Conservation (phyloP, 129 eudicot species). For the Saposhnikovia divaricata region DNA sequence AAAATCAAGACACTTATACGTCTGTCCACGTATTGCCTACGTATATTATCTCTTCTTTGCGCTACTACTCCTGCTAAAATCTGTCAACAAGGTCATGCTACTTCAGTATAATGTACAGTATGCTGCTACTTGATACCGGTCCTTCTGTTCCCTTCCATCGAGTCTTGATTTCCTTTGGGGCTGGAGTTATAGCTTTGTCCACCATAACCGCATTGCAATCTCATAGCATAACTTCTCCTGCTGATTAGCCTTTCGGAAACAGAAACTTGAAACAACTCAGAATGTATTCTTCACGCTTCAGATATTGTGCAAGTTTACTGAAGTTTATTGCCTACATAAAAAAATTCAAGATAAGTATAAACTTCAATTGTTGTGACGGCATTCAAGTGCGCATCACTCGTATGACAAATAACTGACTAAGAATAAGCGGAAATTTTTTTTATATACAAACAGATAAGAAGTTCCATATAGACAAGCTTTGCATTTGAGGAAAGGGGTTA, state of each 20-base stretch:
- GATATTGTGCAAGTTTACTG: not conserved
- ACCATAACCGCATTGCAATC: not conserved
- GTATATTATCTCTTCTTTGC: not conserved
- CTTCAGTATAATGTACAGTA: not conserved
- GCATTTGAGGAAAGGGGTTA: not conserved
- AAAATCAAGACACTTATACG: not conserved
- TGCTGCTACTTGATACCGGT: no score
- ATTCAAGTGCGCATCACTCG: not conserved
- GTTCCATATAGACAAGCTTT: not conserved
- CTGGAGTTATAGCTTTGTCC: not conserved
- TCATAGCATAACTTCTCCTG: not conserved
- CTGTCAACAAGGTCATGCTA: not conserved
- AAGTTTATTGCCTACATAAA: not conserved
- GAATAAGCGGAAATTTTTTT: not conserved
- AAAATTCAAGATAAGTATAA: not conserved
- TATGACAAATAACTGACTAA: not conserved
- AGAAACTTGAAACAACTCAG: not conserved
- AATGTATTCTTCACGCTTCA: not conserved
- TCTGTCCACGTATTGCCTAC: conserved; percentile 1
- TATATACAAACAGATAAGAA: not conserved
- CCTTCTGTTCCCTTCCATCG: no score
- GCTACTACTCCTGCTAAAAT: not conserved
- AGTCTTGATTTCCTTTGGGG: not conserved
- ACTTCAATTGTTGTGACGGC: not conserved
- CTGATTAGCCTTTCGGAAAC: not conserved